These are phyloP conservation scores for Mucor velutinosus DNA, from an alignment of 371 early-diverging fungal genomes.

Conservation along the genomic window DNA sequence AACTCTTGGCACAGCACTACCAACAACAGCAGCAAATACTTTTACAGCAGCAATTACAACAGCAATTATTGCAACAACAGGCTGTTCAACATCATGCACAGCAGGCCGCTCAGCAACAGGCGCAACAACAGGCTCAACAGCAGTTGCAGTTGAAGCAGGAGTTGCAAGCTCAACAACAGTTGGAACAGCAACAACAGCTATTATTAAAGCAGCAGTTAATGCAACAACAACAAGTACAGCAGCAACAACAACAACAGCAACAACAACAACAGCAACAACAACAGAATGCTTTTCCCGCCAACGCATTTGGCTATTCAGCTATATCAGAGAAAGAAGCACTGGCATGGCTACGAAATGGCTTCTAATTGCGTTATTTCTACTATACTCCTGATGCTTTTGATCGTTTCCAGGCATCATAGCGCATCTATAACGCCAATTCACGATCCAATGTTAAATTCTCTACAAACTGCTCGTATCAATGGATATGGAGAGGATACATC, in stretches of 20 bases:
- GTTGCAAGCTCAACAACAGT: background rate
- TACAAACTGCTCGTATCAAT: background rate
- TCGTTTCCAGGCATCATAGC: no score
- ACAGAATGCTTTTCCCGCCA: constrained; percentile 9
- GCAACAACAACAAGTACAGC: constrained; percentile 7
- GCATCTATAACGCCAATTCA: background rate
- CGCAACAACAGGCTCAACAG: background rate
- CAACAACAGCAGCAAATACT: constrained; percentile 4
- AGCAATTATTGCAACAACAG: constrained; percentile 5
- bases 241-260: constrained; percentile 9
- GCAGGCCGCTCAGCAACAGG: background rate
- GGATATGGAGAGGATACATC: no score
- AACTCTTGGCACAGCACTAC: background rate
- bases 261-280: constrained; percentile 4
- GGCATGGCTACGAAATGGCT: constrained; percentile 34
- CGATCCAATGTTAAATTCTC: background rate
- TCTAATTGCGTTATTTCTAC: constrained; percentile 1
- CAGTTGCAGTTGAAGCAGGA: background rate
- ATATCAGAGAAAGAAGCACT: constrained; percentile 45
- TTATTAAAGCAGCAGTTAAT: background rate
- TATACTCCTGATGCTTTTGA: background rate
- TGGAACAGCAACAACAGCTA: background rate
- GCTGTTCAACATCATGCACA: constrained; percentile 4
- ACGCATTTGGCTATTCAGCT: constrained; percentile 20
- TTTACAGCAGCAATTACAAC: background rate